Conservation (phyloP, 2,329 filamentous ascomycete species). For the Alternaria infectoria region DNA sequence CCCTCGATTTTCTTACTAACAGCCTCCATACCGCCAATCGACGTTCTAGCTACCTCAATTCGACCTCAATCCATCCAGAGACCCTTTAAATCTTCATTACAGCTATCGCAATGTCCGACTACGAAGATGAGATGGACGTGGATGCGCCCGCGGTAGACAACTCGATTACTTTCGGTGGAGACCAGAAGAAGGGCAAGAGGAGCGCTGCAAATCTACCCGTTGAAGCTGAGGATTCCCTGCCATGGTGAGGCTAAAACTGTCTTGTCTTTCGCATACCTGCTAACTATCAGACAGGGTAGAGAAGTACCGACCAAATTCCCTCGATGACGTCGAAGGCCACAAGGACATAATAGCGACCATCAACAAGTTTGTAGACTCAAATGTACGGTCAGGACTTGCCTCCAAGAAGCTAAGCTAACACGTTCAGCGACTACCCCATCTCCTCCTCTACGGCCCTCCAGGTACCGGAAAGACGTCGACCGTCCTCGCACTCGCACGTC, state of each 20-base stretch:
- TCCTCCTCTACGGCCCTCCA: constrained; percentile 94
- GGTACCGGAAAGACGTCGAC: constrained; percentile 98
- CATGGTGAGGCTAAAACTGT: constrained; percentile 68
- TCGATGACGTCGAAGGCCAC: constrained; percentile 93
- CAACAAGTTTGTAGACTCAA: constrained; percentile 95
- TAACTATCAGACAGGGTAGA: constrained; percentile 72
- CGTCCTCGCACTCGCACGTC: constrained; percentile 86
- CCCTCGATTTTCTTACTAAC: background rate
- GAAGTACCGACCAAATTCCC: constrained; percentile 88
- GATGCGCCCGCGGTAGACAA: constrained; percentile 62
- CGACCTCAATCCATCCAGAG: background rate
- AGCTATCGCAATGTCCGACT: constrained; percentile 57
- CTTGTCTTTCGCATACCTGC: background rate
- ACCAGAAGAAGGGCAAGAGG: constrained; percentile 85
- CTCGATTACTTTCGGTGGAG: constrained; percentile 73
- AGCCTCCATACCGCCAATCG: background rate
- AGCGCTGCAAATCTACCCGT: constrained; percentile 92
- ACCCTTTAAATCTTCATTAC: background rate
- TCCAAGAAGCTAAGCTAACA: too few relatives aligned
- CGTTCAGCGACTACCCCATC: constrained; percentile 89
- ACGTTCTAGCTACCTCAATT: background rate
- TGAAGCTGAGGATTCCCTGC: constrained; percentile 89
- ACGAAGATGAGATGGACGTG: constrained; percentile 71
- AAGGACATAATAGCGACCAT: constrained; percentile 97
- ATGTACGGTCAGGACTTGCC: too few relatives aligned